A percentile compares a stretch with the other conserved stretches of the same genome.
Conservation (phyloP, 2,329 filamentous ascomycete species). For the Alternaria panax region DNA sequence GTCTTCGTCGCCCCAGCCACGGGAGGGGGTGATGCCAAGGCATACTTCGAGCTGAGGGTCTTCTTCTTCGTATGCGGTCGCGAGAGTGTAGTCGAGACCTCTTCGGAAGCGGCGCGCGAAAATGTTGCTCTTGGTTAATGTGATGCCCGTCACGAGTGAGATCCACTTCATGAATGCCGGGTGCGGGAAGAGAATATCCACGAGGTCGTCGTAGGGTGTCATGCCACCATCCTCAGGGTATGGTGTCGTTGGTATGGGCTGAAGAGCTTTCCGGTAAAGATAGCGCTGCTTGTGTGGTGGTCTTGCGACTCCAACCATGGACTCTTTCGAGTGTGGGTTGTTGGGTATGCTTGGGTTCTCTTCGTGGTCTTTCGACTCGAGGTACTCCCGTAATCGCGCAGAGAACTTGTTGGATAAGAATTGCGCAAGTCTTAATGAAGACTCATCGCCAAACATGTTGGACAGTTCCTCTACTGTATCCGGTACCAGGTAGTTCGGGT, state of each 20-base stretch:
- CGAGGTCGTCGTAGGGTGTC: conserved; percentile 72
- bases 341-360: conserved; percentile 55
- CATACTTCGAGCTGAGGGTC: conserved; percentile 86
- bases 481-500: conserved; percentile 88
- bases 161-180: conserved; percentile 90
- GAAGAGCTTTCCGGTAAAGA: conserved; percentile 73
- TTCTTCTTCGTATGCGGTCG: conserved; percentile 77
- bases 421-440: conserved; percentile 79
- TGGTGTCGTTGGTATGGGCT: conserved; percentile 44
- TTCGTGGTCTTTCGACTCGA: conserved; percentile 62
- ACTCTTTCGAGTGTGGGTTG: conserved; percentile 41
- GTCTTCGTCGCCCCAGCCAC: conserved; percentile 81
- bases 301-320: conserved; percentile 69
- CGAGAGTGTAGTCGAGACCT: conserved; percentile 90
- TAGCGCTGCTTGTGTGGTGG: conserved; percentile 97
- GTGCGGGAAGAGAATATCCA: conserved; percentile 84
- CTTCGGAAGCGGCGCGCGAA: conserved; percentile 87
- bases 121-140: conserved; percentile 75
- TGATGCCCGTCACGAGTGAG: conserved; percentile 78
- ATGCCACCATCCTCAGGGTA: conserved; percentile 42
- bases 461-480: conserved; percentile 85
- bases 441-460: conserved; percentile 81
- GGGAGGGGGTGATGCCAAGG: conserved; percentile 82
- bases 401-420: conserved; percentile 83
- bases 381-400: conserved; percentile 71